Percentiles rank a stretch among this genome's conserved stretches.
Evolutionary conservation across 1,284 basidiomycete species (phyloP).

Genomic region (Microbotryomycetes sp.): DNA sequence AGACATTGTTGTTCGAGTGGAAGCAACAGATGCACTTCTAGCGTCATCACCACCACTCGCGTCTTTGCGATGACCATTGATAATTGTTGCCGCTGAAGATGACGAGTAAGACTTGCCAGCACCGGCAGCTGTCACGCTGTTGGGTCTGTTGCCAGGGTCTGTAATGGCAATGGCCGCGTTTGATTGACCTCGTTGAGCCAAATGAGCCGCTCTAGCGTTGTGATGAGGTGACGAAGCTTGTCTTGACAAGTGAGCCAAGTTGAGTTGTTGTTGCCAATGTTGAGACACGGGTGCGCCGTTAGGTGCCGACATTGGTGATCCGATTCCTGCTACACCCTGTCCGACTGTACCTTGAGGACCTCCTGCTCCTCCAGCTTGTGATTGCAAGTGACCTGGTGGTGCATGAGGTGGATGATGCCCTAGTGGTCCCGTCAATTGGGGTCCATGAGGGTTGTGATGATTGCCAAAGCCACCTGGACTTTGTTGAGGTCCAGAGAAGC

Average conservation of each 20-base stretch:
- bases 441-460: background rate
- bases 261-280: constrained; percentile 41
- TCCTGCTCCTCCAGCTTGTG: background rate
- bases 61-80: constrained; percentile 46
- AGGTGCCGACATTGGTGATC: constrained; percentile 5
- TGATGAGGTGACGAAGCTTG: constrained; percentile 51
- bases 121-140: constrained; percentile 36
- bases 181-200: constrained; percentile 49
- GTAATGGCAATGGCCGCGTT: constrained; percentile 47
- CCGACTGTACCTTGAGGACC: constrained; percentile 11
- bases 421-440: background rate
- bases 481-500: background rate
- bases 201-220: constrained; percentile 52
- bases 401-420: constrained; percentile 4
- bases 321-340: constrained; percentile 10
- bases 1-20: constrained; percentile 10
- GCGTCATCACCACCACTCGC: constrained; percentile 5
- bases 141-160: constrained; percentile 41
- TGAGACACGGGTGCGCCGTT: constrained; percentile 26
- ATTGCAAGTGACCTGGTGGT: constrained; percentile 21
- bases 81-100: constrained; percentile 35
- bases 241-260: constrained; percentile 43
- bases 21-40: constrained; percentile 25
- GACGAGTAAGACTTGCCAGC: constrained; percentile 15
- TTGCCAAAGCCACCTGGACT: background rate